Evolutionary conservation across 2,329 filamentous ascomycete genomes (phyloP), one percentile per base, ranked within the genome.

Genomic region (Ilyonectria destructans): DNA sequence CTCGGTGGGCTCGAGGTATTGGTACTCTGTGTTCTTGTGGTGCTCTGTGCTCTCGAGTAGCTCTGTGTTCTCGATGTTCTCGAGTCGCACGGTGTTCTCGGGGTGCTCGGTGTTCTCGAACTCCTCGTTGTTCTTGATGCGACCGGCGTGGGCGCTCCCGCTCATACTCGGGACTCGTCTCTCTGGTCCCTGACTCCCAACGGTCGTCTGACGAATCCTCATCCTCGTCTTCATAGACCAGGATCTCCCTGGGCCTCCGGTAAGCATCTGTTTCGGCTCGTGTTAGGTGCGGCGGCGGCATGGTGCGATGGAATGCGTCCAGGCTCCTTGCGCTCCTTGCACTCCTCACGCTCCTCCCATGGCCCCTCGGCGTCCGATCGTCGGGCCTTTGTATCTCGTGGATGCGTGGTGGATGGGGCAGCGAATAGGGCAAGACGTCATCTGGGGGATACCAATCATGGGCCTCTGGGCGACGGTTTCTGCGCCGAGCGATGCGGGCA

Each of bases 371-470:
- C 55, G 77, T 74, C 71, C 74, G 74, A 71, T 78, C 74, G 71
- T 72, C 74, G 70, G 74, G 73, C 63, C 78, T 80, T 76, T 80
- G 78, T 80, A 80, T 65, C 72, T 74, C 71, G 57, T 71, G 62
- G 69, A 75, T 58, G 62, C 68, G 74, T 58, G 74, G 71, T 66
- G 71, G 69, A 74, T 74, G 75, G 73, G 78, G 75, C 69, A 70
- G 70, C 69, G 76, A 74, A 69, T 75, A 75, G 71, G 72, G 71
- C 62, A 65, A 69, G 68, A 76, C 76, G 70, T 76, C 71, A 73
- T 73, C 56, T 45, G 62, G 68, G 65, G 62, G 67, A 71, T 78
- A 71, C 74, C 75, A 76, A 68, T 77, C 75, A 69, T 68, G 72
- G 67, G 70, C 67, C 51, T 66, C 68, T 67, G 69, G 49, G 68